Evolutionary conservation across 306 rosid species (phyloP).

Genomic region (Cucurbita argyrosperma): DNA sequence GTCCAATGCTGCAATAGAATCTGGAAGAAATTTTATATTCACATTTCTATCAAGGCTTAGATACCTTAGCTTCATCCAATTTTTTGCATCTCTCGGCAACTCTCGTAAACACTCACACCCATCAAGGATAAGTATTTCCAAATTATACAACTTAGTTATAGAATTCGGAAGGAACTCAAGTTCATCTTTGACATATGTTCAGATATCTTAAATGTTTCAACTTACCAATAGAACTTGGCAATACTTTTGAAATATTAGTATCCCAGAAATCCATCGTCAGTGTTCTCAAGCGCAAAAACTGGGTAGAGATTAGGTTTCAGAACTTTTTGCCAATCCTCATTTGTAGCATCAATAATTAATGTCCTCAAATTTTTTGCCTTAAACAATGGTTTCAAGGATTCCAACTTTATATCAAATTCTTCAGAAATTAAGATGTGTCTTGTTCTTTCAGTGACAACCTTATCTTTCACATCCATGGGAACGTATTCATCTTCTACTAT

Average conservation of each 20-base stretch:
- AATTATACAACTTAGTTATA: too few relatives aligned
- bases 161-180: not conserved
- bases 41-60: too few relatives aligned
- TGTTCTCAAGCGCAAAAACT: not conserved
- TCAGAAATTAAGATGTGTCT: too few relatives aligned
- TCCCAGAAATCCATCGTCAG: not conserved
- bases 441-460: too few relatives aligned
- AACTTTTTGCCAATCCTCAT: not conserved
- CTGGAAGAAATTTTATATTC: too few relatives aligned
- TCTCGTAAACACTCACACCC: too few relatives aligned
- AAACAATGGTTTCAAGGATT: not conserved
- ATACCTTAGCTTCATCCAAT: too few relatives aligned
- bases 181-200: not conserved
- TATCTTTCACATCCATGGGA: not conserved
- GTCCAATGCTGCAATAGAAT: too few relatives aligned
- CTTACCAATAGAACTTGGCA: not conserved
- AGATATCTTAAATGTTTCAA: not conserved
- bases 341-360: not conserved
- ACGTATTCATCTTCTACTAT: not conserved
- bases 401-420: not conserved
- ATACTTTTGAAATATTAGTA: too few relatives aligned
- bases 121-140: too few relatives aligned
- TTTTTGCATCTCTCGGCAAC: too few relatives aligned
- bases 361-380: not conserved
- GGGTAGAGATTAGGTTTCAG: too few relatives aligned